Evolutionary conservation across 176 grass and related monocot genomes (phyloP).

Genomic region (Aegilops speltoides): DNA sequence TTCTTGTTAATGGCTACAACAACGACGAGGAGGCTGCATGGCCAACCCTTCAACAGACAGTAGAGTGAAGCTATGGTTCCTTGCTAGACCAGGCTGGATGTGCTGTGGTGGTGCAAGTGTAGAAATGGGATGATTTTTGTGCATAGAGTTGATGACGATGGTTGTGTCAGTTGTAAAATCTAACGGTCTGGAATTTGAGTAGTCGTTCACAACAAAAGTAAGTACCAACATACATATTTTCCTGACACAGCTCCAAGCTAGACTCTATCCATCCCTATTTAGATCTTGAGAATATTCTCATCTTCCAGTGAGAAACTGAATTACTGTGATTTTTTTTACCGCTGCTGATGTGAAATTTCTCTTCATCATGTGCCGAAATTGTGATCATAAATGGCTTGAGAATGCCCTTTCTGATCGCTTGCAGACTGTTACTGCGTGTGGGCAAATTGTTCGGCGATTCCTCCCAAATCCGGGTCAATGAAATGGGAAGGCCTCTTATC

Average conservation of each 20-base stretch:
- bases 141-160: not conserved
- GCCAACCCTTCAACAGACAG: slow-evolving; percentile 79
- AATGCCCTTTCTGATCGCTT: no score
- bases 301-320: not conserved
- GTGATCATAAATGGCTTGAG: no score
- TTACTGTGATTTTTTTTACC: not conserved
- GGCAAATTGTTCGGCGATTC: no score
- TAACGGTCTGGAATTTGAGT: not conserved
- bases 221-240: not conserved
- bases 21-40: slow-evolving; percentile 74
- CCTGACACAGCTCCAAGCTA: not conserved
- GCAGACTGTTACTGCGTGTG: no score
- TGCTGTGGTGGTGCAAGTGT: not conserved
- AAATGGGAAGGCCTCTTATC: no score
- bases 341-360: no score
- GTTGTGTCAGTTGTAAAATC: not conserved
- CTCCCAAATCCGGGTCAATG: no score
- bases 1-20: slow-evolving; percentile 67
- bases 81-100: not conserved
- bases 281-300: not conserved
- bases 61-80: slow-evolving; percentile 27
- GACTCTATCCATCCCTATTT: not conserved
- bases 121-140: not conserved
- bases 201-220: not conserved
- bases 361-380: no score